Percentiles rank a stretch among this genome's conserved stretches.
Evolutionary conservation across 805 yeast species (phyloP).

Genomic region (Wickerhamiella cacticola): DNA sequence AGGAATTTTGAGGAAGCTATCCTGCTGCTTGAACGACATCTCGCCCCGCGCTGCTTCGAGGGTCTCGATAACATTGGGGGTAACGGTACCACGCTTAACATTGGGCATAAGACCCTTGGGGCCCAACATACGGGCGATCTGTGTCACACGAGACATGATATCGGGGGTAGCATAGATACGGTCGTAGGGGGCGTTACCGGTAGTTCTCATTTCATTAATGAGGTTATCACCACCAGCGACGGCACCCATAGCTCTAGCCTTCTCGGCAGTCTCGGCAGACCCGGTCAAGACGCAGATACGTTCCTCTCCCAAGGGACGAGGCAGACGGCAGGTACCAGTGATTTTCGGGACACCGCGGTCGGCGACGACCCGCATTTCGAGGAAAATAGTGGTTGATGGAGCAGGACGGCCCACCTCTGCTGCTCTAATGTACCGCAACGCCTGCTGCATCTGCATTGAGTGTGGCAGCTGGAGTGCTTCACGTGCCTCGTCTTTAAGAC

Average conservation of each 20-base stretch:
- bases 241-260: constrained; percentile 50
- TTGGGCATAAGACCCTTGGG: constrained; percentile 84
- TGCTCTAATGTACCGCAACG: constrained; percentile 71
- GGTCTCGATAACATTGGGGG: constrained; percentile 46
- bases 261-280: constrained; percentile 39
- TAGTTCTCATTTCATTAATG: constrained; percentile 46
- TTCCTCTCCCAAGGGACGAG: constrained; percentile 57
- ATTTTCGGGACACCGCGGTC: constrained; percentile 71
- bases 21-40: constrained; percentile 66
- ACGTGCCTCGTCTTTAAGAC: constrained; percentile 30
- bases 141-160: constrained; percentile 45
- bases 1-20: constrained; percentile 47
- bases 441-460: constrained; percentile 58
- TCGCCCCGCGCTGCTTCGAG: constrained; percentile 51
- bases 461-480: constrained; percentile 42
- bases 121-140: constrained; percentile 71
- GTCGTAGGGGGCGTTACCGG: constrained; percentile 48
- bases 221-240: constrained; percentile 63
- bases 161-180: constrained; percentile 81
- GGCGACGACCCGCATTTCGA: constrained; percentile 51
- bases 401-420: constrained; percentile 79
- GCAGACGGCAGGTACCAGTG: constrained; percentile 58
- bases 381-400: constrained; percentile 55
- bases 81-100: constrained; percentile 74
- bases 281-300: constrained; percentile 58